Conservation (phyloP, 2,329 filamentous ascomycete genomes). For the Leptographium wingfieldii region DNA sequence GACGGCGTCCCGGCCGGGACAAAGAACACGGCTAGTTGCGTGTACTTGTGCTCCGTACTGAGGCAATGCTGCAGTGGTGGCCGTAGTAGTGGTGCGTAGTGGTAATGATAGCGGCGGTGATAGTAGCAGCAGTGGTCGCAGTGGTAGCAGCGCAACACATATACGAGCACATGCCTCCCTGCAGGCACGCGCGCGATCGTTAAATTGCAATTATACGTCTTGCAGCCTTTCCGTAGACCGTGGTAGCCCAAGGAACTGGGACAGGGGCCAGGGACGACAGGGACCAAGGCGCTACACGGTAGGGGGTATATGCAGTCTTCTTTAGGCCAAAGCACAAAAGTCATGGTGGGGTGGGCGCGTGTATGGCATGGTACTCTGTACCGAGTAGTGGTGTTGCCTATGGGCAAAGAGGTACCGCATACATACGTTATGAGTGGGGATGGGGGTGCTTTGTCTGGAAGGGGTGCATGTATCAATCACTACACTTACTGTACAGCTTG, state of each 20-base stretch:
- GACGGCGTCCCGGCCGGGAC: background rate
- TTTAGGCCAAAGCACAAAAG: background rate
- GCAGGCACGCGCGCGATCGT: background rate
- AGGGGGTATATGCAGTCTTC: background rate
- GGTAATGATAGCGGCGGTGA: too few species aligned
- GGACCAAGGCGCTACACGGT: background rate
- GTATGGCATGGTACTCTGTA: too few species aligned
- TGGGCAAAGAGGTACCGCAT: background rate
- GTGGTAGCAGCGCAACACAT: background rate
- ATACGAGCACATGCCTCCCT: background rate
- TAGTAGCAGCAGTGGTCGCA: too few species aligned
- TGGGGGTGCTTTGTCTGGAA: too few species aligned
- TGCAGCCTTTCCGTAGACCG: background rate
- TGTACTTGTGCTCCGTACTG: background rate
- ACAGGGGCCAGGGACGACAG: background rate
- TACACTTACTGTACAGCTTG: too few species aligned
- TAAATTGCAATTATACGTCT: background rate
- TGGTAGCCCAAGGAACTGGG: background rate
- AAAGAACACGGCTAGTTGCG: background rate
- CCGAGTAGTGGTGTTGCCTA: too few species aligned
- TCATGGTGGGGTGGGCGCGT: background rate
- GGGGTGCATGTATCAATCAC: too few species aligned
- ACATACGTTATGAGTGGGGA: background rate
- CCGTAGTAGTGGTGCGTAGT: too few species aligned
- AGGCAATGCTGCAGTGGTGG: too few species aligned